Percentiles rank a stretch among this genome's conserved stretches.
Evolutionary conservation across 148 eudicot genomes (phyloP).

Genomic region (Persicaria maculosa): DNA sequence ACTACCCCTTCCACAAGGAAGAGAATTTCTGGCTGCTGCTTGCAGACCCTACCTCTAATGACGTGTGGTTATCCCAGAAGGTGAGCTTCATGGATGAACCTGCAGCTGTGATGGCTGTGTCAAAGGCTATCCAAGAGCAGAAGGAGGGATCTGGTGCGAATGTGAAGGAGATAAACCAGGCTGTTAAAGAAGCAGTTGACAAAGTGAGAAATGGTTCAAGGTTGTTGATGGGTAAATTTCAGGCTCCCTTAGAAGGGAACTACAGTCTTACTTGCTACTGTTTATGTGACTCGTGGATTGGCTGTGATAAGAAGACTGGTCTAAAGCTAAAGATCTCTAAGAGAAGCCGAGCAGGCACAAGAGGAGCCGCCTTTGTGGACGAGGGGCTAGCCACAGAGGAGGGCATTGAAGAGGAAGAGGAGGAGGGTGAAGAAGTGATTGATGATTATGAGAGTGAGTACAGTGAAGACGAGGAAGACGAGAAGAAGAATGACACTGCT

Average conservation of each 20-base stretch:
- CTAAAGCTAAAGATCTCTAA: conserved; percentile 32
- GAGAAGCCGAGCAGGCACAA: conserved; percentile 35
- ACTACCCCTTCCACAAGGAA: conserved; percentile 30
- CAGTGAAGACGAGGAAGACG: conserved; percentile 50
- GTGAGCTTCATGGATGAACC: conserved; percentile 24
- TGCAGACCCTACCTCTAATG: conserved; percentile 23
- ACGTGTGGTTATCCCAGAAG: conserved; percentile 29
- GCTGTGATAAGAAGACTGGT: conserved; percentile 37
- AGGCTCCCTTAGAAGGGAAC: conserved; percentile 44
- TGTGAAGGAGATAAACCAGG: conserved; percentile 28
- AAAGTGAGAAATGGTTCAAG: conserved; percentile 41
- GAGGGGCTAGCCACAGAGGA: conserved; percentile 28
- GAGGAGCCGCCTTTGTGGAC: conserved; percentile 19
- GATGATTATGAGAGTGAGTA: conserved; percentile 52
- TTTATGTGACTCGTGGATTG: conserved; percentile 50
- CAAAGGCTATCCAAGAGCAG: conserved; percentile 33
- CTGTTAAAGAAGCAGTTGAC: conserved; percentile 40
- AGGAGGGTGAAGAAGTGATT: conserved; percentile 26
- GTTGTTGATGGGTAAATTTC: conserved; percentile 40
- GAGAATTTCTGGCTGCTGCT: conserved; percentile 29
- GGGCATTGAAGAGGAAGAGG: conserved; percentile 32
- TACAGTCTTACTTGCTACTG: conserved; percentile 29
- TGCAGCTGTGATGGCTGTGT: conserved; percentile 18
- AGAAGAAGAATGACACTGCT: conserved; percentile 11
- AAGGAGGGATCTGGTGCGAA: conserved; percentile 46